phyloP scores from a whole-genome alignment of 495 filamentous ascomycete genomes.

The Annulohypoxylon bovei region DNA sequence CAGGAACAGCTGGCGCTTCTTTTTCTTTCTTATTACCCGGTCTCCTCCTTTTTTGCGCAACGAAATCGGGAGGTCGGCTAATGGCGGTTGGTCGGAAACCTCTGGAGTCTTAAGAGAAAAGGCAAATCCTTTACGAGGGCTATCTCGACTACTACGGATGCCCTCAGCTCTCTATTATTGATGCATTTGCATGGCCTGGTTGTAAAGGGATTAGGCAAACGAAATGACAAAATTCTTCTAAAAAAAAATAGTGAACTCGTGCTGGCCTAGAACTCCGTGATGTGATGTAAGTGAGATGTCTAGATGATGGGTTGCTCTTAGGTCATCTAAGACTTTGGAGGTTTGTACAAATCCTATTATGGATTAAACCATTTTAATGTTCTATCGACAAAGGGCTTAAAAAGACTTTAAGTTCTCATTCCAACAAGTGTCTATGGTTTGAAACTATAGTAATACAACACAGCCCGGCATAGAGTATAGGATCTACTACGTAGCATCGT shows the following conservation, averaged over 20 bases:
- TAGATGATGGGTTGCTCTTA: not conserved
- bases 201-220: constrained; percentile 53
- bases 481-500: not conserved
- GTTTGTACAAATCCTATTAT: too few relatives aligned
- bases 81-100: constrained; percentile 45
- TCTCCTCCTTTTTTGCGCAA: constrained; percentile 36
- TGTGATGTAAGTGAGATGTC: not conserved
- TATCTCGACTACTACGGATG: constrained; percentile 33
- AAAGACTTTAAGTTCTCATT: not conserved
- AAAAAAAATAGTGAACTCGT: constrained; percentile 25
- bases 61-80: constrained; percentile 35
- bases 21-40: constrained; percentile 25
- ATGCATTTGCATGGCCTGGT: constrained; percentile 53
- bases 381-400: too few relatives aligned
- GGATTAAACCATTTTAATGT: too few relatives aligned
- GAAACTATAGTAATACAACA: not conserved
- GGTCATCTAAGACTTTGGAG: not conserved
- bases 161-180: constrained; percentile 41
- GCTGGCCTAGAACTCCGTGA: not conserved
- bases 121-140: constrained; percentile 39
- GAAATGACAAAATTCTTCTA: constrained; percentile 46
- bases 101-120: constrained; percentile 46
- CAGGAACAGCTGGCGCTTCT: constrained; percentile 22
- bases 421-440: not conserved
- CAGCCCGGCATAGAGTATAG: not conserved